These are phyloP conservation scores for Fusarium tjaetaba DNA, from an alignment of 2,329 filamentous ascomycete species.

Conservation along the genomic window DNA sequence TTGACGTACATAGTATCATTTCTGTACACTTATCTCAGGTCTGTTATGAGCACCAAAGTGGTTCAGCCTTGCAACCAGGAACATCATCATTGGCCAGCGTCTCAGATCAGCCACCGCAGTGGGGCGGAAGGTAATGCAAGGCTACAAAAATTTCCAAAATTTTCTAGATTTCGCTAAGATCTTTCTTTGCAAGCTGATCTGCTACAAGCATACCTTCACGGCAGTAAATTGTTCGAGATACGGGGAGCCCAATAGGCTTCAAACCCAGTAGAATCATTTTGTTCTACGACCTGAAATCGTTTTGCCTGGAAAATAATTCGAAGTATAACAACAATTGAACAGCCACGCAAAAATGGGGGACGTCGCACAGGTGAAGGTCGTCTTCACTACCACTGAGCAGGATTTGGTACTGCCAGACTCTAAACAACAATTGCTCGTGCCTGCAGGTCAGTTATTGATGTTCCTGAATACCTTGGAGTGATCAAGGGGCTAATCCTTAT, in stretches of 20 bases:
- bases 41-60: not conserved
- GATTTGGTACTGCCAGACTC: slow-evolving; percentile 71
- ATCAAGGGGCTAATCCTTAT: not conserved
- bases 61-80: slow-evolving; percentile 34
- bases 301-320: not conserved
- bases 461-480: not conserved
- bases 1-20: not conserved
- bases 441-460: slow-evolving; percentile 57
- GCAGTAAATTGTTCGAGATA: slow-evolving; percentile 27
- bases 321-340: not conserved
- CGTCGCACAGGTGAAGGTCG: slow-evolving; percentile 69
- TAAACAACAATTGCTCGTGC: slow-evolving; percentile 70
- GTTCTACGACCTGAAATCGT: not conserved
- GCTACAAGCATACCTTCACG: slow-evolving; percentile 5
- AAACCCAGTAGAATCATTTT: not conserved
- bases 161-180: slow-evolving; percentile 37
- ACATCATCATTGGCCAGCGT: not conserved
- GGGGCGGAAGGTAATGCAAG: slow-evolving; percentile 34
- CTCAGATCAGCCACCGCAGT: slow-evolving; percentile 33
- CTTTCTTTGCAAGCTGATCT: slow-evolving; percentile 29
- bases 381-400: slow-evolving; percentile 71
- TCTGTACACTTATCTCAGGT: not conserved
- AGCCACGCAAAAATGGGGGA: slow-evolving; percentile 49
- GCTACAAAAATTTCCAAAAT: slow-evolving; percentile 42
- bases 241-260: slow-evolving; percentile 18